Base-by-base conservation (phyloP, 164 flowering plant genomes). In the Vitis labrusca region DNA sequence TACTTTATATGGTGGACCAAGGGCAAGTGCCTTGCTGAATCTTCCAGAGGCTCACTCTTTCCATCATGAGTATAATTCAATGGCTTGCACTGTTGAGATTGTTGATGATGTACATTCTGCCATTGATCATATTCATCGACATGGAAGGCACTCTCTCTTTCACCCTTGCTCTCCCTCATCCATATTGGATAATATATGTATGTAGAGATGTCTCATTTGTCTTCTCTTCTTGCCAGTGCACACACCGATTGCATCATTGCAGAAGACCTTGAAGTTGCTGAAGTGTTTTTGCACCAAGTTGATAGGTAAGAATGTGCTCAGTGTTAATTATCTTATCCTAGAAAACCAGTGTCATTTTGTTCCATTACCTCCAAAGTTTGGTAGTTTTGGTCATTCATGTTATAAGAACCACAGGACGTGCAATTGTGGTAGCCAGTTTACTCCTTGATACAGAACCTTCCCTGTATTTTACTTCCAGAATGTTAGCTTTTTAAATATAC, bases 191-290 rank as follows among this genome's bases (percentile, higher is more conserved):
- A 37, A 37, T 37, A 37, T 6, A 6, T 37, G 5, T 65, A 12
- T 37, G 37, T 47, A n/a, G 11, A 65, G 52, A 37, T 61, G 6
- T 12, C 2, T 71, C 15, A 16, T 49, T 7, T 49, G 32, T 10
- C 53, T 50, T 59, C 8, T 63, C 52, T 52, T 73, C 57, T 68
- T 76, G 49, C 63, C 97, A 96, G 99, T 85, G 89, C 93, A 5
- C 98, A 96, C 72, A 96, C 99, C 23, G 98, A 96, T 70, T 85
- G 96, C 83, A 88, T 96, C 27, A 55, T 96, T 47, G 70, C 98
- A 51, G 96, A 96, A 76, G 97, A 96, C 70, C 58, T 1, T 32
- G 90, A 89, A 70, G 91, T 78, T 59, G 94, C 95, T 16, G 94
- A 93, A 59, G 30, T 79, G 10, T 96, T 93, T 79, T 84, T 93